Evolutionary conservation across 1,284 basidiomycete species (phyloP).

Genomic region (Cryptococcus sp.): DNA sequence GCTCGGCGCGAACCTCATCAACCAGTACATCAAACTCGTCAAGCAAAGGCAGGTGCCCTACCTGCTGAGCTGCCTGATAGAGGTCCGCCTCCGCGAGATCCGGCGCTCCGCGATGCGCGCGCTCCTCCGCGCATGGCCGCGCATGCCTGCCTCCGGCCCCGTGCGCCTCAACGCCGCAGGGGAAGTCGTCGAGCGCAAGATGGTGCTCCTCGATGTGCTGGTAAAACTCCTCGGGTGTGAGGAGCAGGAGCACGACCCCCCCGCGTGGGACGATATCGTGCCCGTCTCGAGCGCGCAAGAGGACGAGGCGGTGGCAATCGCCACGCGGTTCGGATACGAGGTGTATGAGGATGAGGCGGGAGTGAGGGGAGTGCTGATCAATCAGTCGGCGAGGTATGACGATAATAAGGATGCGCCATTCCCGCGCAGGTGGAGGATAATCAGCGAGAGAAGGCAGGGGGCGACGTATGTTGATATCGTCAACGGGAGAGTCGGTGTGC

Average conservation of each 20-base stretch:
- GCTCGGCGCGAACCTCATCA: constrained; percentile 57
- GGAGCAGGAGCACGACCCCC: constrained; percentile 44
- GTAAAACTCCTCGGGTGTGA: constrained; percentile 52
- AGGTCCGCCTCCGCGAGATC: constrained; percentile 55
- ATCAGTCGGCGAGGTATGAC: constrained; percentile 60
- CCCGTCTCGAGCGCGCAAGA: constrained; percentile 23
- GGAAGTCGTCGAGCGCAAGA: constrained; percentile 36
- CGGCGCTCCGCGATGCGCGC: constrained; percentile 54
- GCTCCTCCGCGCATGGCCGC: constrained; percentile 52
- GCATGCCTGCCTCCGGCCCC: constrained; percentile 42
- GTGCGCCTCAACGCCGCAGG: constrained; percentile 34
- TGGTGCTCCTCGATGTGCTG: constrained; percentile 38
- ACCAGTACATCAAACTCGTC: constrained; percentile 56
- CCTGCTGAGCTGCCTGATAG: constrained; percentile 55
- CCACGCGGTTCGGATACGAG: constrained; percentile 40
- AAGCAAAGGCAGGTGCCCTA: constrained; percentile 48
- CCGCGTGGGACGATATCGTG: constrained; percentile 45
- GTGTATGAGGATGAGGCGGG: constrained; percentile 40
- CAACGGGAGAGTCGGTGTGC: constrained; percentile 60
- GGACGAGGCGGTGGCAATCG: constrained; percentile 34
- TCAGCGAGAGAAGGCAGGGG: constrained; percentile 66
- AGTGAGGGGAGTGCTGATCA: constrained; percentile 54
- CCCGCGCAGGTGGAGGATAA: constrained; percentile 62
- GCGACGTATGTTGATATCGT: constrained; percentile 68
- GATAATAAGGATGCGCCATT: constrained; percentile 59